These are phyloP conservation scores for Puccinia triticina DNA, from an alignment of 1,284 basidiomycete genomes.

Conservation along the genomic window DNA sequence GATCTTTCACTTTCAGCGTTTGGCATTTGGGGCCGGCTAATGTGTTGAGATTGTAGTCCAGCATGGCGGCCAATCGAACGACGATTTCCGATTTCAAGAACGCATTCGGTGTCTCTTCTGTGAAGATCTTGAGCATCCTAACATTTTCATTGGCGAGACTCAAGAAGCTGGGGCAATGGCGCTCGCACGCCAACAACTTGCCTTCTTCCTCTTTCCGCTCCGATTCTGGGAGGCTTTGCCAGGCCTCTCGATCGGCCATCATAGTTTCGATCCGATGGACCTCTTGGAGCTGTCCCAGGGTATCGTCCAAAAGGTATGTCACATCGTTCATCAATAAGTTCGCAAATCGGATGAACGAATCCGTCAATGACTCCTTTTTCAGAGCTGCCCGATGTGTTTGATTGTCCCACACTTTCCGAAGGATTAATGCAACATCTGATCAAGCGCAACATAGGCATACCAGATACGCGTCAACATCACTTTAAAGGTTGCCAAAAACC, in stretches of 20 bases:
- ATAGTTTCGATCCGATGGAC: slow-evolving; percentile 83
- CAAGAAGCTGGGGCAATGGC: slow-evolving; percentile 81
- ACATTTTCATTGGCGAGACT: slow-evolving; percentile 85
- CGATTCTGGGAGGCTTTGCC: slow-evolving; percentile 70
- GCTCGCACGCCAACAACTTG: slow-evolving; percentile 77
- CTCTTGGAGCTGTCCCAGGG: slow-evolving; percentile 81
- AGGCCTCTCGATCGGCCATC: slow-evolving; percentile 74
- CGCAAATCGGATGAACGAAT: slow-evolving; percentile 90
- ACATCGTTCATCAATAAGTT: slow-evolving; percentile 99
- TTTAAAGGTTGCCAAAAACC: not conserved
- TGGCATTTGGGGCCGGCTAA: slow-evolving; percentile 81
- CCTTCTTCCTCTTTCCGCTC: slow-evolving; percentile 82
- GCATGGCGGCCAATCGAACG: slow-evolving; percentile 90
- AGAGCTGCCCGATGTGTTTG: slow-evolving; percentile 81
- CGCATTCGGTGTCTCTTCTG: slow-evolving; percentile 83
- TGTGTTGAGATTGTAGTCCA: slow-evolving; percentile 89
- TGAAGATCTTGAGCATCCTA: slow-evolving; percentile 85
- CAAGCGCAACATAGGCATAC: not conserved
- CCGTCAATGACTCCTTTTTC: slow-evolving; percentile 76
- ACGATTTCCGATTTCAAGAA: slow-evolving; percentile 98
- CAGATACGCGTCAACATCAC: not conserved
- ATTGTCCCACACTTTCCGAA: slow-evolving; percentile 87
- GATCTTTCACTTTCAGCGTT: slow-evolving; percentile 81
- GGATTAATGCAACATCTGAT: slow-evolving; percentile 75
- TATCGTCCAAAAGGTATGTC: slow-evolving; percentile 96